A percentile compares a stretch with the other conserved stretches of the same genome.
phyloP scores from a whole-genome alignment of 1,284 basidiomycete genomes.

The Phaffia rhodozyma region DNA sequence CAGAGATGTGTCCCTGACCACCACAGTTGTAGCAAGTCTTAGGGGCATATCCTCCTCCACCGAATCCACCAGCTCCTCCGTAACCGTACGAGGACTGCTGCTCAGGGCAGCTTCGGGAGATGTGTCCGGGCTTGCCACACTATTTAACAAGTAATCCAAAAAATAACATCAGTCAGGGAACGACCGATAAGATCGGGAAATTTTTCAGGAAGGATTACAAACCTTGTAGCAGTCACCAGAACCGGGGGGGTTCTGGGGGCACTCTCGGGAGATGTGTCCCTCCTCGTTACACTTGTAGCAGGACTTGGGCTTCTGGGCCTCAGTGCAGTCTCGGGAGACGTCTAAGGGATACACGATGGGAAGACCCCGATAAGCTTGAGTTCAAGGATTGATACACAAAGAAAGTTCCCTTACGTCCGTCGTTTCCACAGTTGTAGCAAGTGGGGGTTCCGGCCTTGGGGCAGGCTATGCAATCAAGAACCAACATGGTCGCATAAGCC shows the following conservation, averaged over 20 bases:
- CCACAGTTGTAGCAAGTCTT: slow-evolving; percentile 23
- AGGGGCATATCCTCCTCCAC: slow-evolving; percentile 18
- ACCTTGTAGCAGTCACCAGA: slow-evolving; percentile 17
- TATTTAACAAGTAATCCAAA: slow-evolving; percentile 4
- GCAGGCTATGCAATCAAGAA: slow-evolving; percentile 13
- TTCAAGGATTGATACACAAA: neutral
- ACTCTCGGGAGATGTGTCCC: slow-evolving; percentile 19
- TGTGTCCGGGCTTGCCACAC: slow-evolving; percentile 24
- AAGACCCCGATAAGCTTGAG: slow-evolving; percentile 18
- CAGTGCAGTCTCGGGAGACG: slow-evolving; percentile 17
- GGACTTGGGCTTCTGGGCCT: slow-evolving; percentile 21
- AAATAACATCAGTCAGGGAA: neutral
- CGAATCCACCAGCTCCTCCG: slow-evolving; percentile 15
- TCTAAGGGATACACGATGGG: neutral
- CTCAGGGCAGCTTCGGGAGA: slow-evolving; percentile 22
- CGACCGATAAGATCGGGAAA: neutral
- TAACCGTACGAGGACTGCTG: slow-evolving; percentile 23
- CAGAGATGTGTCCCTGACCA: slow-evolving; percentile 19
- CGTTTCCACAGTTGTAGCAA: slow-evolving; percentile 22
- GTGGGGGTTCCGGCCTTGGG: slow-evolving; percentile 23
- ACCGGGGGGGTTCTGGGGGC: slow-evolving; percentile 12
- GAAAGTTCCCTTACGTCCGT: neutral
- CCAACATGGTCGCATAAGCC: neutral
- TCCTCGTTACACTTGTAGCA: slow-evolving; percentile 20
- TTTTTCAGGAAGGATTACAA: neutral